A percentile compares a stretch with the other conserved stretches of the same genome.
phyloP scores from a whole-genome alignment of 2,329 filamentous ascomycete species.

The Harringtonia aguacate region DNA sequence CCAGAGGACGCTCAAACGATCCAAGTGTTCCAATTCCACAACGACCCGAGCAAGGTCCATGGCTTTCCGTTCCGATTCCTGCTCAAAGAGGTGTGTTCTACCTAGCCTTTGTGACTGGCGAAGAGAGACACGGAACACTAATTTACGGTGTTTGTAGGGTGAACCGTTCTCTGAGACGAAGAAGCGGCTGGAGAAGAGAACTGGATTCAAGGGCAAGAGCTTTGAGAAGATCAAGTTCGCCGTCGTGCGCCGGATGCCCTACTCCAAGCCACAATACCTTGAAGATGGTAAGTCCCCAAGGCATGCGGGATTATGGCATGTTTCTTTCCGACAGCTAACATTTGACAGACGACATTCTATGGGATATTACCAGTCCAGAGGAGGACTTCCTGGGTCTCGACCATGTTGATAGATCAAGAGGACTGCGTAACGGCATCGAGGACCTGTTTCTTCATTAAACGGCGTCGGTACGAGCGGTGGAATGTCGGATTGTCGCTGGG shows the following conservation, averaged over 20 bases:
- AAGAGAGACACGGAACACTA: constrained; percentile 11
- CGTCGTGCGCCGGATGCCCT: constrained; percentile 59
- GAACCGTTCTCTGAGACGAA: constrained; percentile 88
- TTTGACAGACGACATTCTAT: constrained; percentile 46
- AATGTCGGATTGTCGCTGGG: background rate
- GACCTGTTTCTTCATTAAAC: constrained; percentile 47
- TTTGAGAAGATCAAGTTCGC: constrained; percentile 99
- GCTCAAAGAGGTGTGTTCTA: constrained; percentile 54
- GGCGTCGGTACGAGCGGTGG: background rate
- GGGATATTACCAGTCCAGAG: constrained; percentile 36
- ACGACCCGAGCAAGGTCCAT: constrained; percentile 73
- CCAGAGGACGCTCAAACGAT: constrained; percentile 48
- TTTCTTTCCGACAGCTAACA: constrained; percentile 11
- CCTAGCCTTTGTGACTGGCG: constrained; percentile 5
- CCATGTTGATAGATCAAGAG: constrained; percentile 51
- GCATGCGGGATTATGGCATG: background rate
- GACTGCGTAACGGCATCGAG: constrained; percentile 46
- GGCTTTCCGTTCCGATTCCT: constrained; percentile 88
- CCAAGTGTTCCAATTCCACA: constrained; percentile 85
- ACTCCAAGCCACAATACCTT: constrained; percentile 71
- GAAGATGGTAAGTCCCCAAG: constrained; percentile 67
- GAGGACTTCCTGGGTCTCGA: constrained; percentile 57
- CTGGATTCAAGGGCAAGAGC: constrained; percentile 92
- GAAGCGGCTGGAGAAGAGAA: constrained; percentile 85
- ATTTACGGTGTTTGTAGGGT: constrained; percentile 34